Percentiles rank a stretch among this genome's conserved stretches.
Evolutionary conservation across 1,284 basidiomycete genomes (phyloP).

Genomic region (Pseudozyma sp.): DNA sequence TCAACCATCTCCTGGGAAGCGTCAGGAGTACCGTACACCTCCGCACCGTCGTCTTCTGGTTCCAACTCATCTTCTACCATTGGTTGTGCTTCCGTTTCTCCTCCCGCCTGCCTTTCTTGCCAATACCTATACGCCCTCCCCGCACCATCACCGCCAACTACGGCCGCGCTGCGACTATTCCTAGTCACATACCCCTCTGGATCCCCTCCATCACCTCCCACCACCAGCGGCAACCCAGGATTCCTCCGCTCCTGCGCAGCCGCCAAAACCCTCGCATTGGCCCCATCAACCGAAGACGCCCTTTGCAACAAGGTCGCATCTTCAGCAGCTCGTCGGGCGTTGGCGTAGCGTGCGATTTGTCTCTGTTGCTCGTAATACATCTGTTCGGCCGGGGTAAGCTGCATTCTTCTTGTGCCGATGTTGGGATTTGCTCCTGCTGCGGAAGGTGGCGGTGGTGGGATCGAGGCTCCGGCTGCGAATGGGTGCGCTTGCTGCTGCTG

Average conservation of each 20-base stretch:
- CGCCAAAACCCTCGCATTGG: conserved; percentile 1
- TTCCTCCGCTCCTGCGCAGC: conserved; percentile 33
- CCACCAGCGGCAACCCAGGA: conserved; percentile 30
- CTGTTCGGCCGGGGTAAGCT: conserved; percentile 31
- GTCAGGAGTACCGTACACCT: conserved; percentile 34
- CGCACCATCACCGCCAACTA: background rate
- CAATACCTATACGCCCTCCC: background rate
- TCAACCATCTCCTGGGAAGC: conserved; percentile 3
- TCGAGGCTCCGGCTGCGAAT: too few relatives aligned
- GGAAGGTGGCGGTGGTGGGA: too few relatives aligned
- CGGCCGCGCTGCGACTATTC: background rate
- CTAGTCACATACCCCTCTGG: background rate
- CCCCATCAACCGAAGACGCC: conserved; percentile 2
- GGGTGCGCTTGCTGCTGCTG: background rate
- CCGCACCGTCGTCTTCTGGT: background rate
- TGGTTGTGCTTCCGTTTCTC: background rate
- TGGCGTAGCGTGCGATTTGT: conserved; percentile 25
- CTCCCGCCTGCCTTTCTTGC: background rate
- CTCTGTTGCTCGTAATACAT: conserved; percentile 47
- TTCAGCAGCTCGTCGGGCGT: conserved; percentile 27
- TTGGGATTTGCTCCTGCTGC: background rate
- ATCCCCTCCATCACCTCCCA: background rate
- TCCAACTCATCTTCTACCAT: conserved; percentile 24
- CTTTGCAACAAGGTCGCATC: conserved; percentile 24
- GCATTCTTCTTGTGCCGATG: background rate